Conservation (phyloP, 2,329 filamentous ascomycete genomes). For the Fusarium hainanense region DNA sequence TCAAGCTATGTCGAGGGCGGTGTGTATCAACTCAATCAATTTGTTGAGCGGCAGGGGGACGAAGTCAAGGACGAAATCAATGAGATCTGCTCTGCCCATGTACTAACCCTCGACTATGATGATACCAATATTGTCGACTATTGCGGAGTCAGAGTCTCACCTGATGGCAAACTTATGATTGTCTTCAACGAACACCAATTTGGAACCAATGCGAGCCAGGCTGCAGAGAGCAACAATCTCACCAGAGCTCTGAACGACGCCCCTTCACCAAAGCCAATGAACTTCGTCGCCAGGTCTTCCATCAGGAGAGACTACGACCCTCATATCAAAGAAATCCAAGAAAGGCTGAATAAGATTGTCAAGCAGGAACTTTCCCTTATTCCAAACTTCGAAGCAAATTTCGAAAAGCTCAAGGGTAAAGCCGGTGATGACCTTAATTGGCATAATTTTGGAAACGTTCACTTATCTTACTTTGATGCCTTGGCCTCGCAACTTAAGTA, state of each 20-base stretch:
- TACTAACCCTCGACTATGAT: constrained; percentile 60
- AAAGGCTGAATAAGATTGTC: constrained; percentile 54
- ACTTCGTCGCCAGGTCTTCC: constrained; percentile 56
- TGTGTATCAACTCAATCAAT: constrained; percentile 55
- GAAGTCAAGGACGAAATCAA: constrained; percentile 61
- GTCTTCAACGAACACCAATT: constrained; percentile 58
- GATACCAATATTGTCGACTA: constrained; percentile 56
- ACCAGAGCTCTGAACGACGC: constrained; percentile 59
- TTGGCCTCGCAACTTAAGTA: constrained; percentile 55
- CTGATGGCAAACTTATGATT: constrained; percentile 60
- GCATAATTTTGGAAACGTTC: constrained; percentile 56
- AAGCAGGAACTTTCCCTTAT: constrained; percentile 58
- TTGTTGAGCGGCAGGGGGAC: constrained; percentile 52
- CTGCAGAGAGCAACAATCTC: constrained; percentile 53
- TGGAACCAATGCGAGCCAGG: constrained; percentile 58
- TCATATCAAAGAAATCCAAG: constrained; percentile 52
- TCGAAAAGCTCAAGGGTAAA: constrained; percentile 53
- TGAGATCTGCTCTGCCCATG: constrained; percentile 55
- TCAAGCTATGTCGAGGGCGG: constrained; percentile 59
- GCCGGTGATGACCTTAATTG: constrained; percentile 51
- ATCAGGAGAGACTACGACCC: constrained; percentile 58
- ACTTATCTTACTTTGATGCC: constrained; percentile 57
- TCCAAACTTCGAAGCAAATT: constrained; percentile 60
- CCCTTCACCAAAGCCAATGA: constrained; percentile 53
- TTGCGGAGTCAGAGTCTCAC: constrained; percentile 56